phyloP scores from a whole-genome alignment of 1,284 basidiomycete species.

The Leccinum pachyderme region DNA sequence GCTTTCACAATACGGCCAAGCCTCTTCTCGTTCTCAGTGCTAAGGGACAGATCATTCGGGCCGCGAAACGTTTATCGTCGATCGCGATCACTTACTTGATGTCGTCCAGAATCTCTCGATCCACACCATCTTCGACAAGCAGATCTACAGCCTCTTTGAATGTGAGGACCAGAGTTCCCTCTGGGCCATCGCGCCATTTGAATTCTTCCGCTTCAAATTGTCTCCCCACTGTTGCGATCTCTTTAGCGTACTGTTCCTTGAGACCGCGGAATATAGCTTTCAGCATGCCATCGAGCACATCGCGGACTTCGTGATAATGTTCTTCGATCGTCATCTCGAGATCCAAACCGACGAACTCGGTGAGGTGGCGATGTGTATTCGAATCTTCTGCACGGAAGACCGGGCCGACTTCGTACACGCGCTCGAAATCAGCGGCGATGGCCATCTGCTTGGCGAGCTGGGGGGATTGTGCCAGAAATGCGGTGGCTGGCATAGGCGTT shows the following conservation, averaged over 20 bases:
- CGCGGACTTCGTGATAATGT: slow-evolving; percentile 96
- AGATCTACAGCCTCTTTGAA: slow-evolving; percentile 89
- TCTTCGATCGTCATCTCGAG: slow-evolving; percentile 98
- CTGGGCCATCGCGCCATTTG: slow-evolving; percentile 63
- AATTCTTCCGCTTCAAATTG: slow-evolving; percentile 94
- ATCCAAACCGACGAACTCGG: slow-evolving; percentile 98
- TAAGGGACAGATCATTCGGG: slow-evolving; percentile 31
- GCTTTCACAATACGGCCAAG: slow-evolving; percentile 87
- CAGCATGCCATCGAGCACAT: slow-evolving; percentile 82
- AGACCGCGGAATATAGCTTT: slow-evolving; percentile 83
- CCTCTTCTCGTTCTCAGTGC: slow-evolving; percentile 90
- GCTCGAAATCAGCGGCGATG: slow-evolving; percentile 96
- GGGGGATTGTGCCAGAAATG: slow-evolving; percentile 95
- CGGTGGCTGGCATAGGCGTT: slow-evolving; percentile 54
- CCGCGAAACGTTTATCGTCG: slow-evolving; percentile 1
- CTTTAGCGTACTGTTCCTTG: slow-evolving; percentile 73
- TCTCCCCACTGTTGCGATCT: slow-evolving; percentile 78
- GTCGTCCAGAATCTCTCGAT: slow-evolving; percentile 76
- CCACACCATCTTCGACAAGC: slow-evolving; percentile 80
- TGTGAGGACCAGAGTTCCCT: slow-evolving; percentile 78
- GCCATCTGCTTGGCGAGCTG: slow-evolving; percentile 99
- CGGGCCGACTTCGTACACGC: slow-evolving; percentile 95
- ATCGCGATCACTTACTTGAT: slow-evolving; percentile 64
- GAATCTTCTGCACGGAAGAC: slow-evolving; percentile 99
- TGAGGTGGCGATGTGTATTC: slow-evolving; percentile 97